Conservation (phyloP, 257 asterid genomes). For the Nicotiana paniculata region DNA sequence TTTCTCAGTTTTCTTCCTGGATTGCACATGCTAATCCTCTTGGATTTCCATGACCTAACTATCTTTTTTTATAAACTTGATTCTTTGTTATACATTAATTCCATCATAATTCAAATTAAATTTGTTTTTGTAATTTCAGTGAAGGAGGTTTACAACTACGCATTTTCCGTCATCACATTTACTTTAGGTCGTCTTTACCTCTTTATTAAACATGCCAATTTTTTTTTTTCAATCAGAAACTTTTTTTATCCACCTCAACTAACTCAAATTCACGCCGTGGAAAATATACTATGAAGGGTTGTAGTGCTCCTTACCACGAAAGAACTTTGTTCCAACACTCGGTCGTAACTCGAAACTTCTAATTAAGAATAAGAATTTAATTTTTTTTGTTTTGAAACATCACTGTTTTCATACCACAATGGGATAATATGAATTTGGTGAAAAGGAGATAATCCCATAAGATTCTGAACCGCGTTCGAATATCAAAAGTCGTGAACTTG, state of each 20-base stretch:
- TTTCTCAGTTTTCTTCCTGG: constrained; percentile 33
- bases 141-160: neutral
- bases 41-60: neutral
- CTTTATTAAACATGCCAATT: neutral
- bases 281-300: neutral
- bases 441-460: neutral
- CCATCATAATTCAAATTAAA: neutral
- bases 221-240: neutral
- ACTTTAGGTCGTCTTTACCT: neutral
- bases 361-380: rapidly evolving
- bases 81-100: neutral
- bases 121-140: neutral
- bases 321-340: neutral
- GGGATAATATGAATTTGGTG: neutral
- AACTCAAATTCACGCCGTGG: neutral
- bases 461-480: neutral
- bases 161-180: too few relatives aligned
- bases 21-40: constrained; percentile 39
- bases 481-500: neutral
- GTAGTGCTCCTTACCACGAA: neutral
- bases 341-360: neutral
- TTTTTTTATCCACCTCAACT: neutral
- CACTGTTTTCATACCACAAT: neutral
- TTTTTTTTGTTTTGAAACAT: neutral
- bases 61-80: neutral